These are phyloP conservation scores for Zea mays DNA, from an alignment of 176 grass and related monocot species.

Conservation along the genomic window Zm-B73-REFERENCE-NAM-5.0 NC_050099.1:175641501-175642000, in stretches of 20 bases:
- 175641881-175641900: too few relatives aligned
- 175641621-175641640: neutral
- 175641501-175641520: constrained; percentile 42
- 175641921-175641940: neutral
- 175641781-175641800: constrained; percentile 42
- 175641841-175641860: neutral
- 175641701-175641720: constrained; percentile 45
- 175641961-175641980: too few relatives aligned
- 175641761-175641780: constrained; percentile 57
- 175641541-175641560: constrained; percentile 26
- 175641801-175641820: constrained; percentile 30
- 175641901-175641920: neutral
- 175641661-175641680: neutral
- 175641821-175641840: neutral
- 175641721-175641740: constrained; percentile 23
- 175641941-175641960: neutral
- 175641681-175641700: neutral
- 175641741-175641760: constrained; percentile 48
- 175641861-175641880: too few relatives aligned
- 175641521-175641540: constrained; percentile 32
- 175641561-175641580: constrained; percentile 26
- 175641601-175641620: neutral
- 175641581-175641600: neutral
- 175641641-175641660: neutral
- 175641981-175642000: too few relatives aligned